Base-by-base conservation (phyloP, 495 filamentous ascomycete genomes). In the Neurospora intermedia region DNA sequence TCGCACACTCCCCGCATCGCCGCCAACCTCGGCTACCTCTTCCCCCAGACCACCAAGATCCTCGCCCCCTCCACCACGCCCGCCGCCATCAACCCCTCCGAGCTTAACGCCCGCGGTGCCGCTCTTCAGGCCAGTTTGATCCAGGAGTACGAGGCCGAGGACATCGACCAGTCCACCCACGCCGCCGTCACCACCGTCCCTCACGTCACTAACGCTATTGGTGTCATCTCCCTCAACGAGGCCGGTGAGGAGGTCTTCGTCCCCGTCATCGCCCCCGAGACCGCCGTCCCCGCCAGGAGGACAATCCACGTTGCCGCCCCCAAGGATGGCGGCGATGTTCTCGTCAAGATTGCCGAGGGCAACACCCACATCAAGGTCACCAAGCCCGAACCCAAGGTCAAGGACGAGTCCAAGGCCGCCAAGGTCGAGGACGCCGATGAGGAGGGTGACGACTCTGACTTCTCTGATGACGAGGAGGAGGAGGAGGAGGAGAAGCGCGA, bases 1-100 rank as follows among this genome's bases (percentile, higher is more conserved):
- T 92, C 94, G 7, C 96, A 99, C 86, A 98, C 93, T 10, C 96
- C 96, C 69, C 93, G 93, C 82, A 93, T 98, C 75, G 95, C 96
- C 54, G 82, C 87, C 74, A 89, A 93, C 75, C 81, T 97, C 71
- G 79, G 85, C 75, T 85, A 85, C 80, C 88, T 94, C 85, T 98
- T 98, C 90, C 91, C 94, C 48, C 86, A 88, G 74, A 88, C 85
- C 43, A 96, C 96, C 73, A 84, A 83, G 16, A 89, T 99, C 77
- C 87, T 96, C 73, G 92, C 96, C 9, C 95, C 96, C 11, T 89
- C 92, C 31, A 96, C 94, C 45, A 87, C 83, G 69, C 75, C 89
- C 18, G 87, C 86, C 38, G 93, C 96, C 73, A 88, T 99, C 84
- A 98, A 98, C 88, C 96, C 96, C 39, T 94, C 92, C 18, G 94